Evolutionary conservation across 2,329 filamentous ascomycete species (phyloP), one percentile per base, ranked within the genome.

Genomic region (Sordariomycetes sp.): DNA sequence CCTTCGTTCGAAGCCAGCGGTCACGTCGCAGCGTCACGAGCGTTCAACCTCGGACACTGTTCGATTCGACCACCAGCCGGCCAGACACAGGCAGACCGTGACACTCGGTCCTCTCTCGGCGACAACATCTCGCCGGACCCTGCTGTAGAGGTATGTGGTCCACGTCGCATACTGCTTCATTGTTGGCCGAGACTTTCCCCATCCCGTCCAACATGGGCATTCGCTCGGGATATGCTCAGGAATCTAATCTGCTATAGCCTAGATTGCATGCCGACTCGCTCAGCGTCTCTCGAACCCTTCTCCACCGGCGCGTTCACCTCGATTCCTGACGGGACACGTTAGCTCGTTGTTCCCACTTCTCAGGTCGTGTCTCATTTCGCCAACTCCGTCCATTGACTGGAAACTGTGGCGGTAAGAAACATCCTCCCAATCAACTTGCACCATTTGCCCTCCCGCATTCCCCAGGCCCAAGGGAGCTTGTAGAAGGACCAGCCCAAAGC

Each of bases 271-370:
- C 55, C 57, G 52, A 50, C 47, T 33, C 27, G 11, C 39, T 42
- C 46, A 46, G 53, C 55, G 55, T 55, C 53, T 52, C 51, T 50
- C 50, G 39, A 42, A 8, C 4, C 3, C 41, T 44, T 53, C 58
- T 59, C 57, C 53, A 57, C 59, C 53, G 55, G 58, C 54, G 57
- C 61, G 61, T 57, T 63, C 20, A 53, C 52, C 46, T 55, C 50
- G 47, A 49, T 51, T 51, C 49, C 54, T 61, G 51, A 66, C 71
- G 67, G 72, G 71, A 76, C 69, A 74, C 72, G 70, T 76, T 76
- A 70, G 61, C 69, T 76, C 72, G 72, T 72, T 68, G 63, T 67
- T 75, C 67, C 71, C 66, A 66, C 53, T 62, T 45, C 15, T 28
- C 15, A 10, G 14, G 31, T 33, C 33, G 61, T 64, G 54, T 62